Conservation (phyloP, 352 stramenopile genomes). For the Phytophthora syringae region DNA sequence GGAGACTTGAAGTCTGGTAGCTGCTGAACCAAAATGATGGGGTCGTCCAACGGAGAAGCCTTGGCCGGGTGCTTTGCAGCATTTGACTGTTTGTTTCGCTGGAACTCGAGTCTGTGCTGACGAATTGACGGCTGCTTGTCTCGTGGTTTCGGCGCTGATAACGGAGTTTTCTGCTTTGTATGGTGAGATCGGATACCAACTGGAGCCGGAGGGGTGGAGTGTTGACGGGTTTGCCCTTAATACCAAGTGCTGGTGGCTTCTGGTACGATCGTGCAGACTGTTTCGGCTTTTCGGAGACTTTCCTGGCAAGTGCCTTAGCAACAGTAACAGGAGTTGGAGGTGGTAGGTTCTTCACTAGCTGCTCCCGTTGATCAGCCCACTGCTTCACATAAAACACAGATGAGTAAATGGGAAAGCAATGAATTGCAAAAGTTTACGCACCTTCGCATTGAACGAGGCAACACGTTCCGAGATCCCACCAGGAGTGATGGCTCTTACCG, state of each 20-base stretch:
- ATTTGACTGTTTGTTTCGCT: constrained; percentile 50
- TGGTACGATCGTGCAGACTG: constrained; percentile 19
- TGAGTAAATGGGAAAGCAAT: too few relatives aligned
- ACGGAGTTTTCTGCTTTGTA: constrained; percentile 16
- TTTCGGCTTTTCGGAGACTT: constrained; percentile 16
- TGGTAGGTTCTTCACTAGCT: constrained; percentile 37
- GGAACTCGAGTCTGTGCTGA: constrained; percentile 34
- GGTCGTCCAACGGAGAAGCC: constrained; percentile 58
- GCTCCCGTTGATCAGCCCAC: constrained; percentile 54
- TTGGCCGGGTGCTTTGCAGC: not conserved
- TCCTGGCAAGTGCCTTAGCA: constrained; percentile 17
- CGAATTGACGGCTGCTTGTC: constrained; percentile 24
- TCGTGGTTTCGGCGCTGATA: constrained; percentile 16
- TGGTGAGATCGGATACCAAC: constrained; percentile 17
- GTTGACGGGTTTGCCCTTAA: constrained; percentile 8
- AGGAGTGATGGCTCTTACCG: not conserved
- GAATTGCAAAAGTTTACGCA: constrained; percentile 11
- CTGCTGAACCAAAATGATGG: constrained; percentile 77
- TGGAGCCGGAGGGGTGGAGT: constrained; percentile 23
- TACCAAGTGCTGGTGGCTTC: constrained; percentile 22
- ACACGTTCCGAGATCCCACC: constrained; percentile 42
- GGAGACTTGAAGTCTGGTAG: constrained; percentile 45
- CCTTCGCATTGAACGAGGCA: constrained; percentile 67
- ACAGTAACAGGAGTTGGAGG: constrained; percentile 28
- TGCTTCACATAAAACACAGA: constrained; percentile 6